Evolutionary conservation across 345 rosid species (phyloP).

Genomic region (Murraya koenigii): DNA sequence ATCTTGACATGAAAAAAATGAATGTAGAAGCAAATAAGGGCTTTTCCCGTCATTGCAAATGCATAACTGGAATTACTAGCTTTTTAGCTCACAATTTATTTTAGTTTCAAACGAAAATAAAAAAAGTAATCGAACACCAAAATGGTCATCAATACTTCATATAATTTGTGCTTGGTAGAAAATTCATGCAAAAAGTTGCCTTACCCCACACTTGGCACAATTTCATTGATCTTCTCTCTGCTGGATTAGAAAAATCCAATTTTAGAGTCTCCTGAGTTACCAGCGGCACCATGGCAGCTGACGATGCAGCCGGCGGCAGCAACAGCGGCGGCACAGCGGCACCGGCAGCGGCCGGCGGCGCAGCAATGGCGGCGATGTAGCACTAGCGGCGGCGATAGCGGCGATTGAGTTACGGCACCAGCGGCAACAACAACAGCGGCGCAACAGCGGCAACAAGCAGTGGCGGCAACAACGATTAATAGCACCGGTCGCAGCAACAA

Average conservation of each 20-base stretch:
- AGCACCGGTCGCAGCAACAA: too few species aligned
- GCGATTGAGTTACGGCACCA: too few species aligned
- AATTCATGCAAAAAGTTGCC: slow-evolving; percentile 13
- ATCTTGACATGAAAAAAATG: neutral
- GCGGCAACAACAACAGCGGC: too few species aligned
- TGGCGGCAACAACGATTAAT: too few species aligned
- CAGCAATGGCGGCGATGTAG: too few species aligned
- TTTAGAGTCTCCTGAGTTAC: slow-evolving; percentile 66
- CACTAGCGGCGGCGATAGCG: too few species aligned
- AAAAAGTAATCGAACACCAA: neutral
- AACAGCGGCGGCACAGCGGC: too few species aligned
- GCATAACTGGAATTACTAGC: neutral
- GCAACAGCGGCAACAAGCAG: too few species aligned
- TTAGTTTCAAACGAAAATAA: neutral
- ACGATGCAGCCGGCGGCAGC: too few species aligned
- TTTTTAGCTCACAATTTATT: neutral
- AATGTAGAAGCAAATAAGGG: neutral
- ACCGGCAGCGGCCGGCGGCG: too few species aligned
- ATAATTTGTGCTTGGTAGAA: neutral
- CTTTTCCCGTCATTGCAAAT: neutral
- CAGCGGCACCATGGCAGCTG: too few species aligned
- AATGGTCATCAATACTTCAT: neutral
- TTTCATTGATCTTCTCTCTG: slow-evolving; percentile 66
- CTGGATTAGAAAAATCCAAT: slow-evolving; percentile 60
- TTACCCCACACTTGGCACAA: slow-evolving; percentile 82